Percentiles rank a stretch among this genome's conserved stretches.
Conservation (phyloP, 164 flowering plant genomes). For the Kalanchoe fedtschenkoi region DNA sequence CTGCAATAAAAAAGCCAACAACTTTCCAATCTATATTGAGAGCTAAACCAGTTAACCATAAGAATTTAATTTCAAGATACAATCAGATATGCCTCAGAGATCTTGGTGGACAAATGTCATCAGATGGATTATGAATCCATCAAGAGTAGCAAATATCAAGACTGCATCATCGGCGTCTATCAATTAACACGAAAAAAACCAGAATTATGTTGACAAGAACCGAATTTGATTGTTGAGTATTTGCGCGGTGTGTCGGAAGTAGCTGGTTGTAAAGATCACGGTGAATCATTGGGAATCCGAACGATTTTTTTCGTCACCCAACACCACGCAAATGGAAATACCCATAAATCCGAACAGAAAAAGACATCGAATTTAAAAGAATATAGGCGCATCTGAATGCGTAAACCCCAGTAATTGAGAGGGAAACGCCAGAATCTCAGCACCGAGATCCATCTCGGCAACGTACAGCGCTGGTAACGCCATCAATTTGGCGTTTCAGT, state of each 20-base stretch:
- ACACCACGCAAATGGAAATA: too few relatives aligned
- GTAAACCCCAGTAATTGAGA: neutral
- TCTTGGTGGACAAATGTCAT: slow-evolving; percentile 6
- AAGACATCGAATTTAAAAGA: neutral
- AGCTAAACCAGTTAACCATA: too few relatives aligned
- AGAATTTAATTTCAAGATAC: too few relatives aligned
- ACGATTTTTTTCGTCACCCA: too few relatives aligned
- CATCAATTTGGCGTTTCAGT: slow-evolving; percentile 23
- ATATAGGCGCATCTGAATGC: slow-evolving; percentile 35
- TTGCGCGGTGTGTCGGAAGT: too few relatives aligned
- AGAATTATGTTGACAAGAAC: neutral
- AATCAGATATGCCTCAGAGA: neutral
- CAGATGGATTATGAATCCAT: slow-evolving; percentile 1
- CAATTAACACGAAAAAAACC: too few relatives aligned
- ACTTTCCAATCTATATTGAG: too few relatives aligned
- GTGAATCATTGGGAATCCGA: too few relatives aligned
- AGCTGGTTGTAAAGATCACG: too few relatives aligned
- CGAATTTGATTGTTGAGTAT: too few relatives aligned
- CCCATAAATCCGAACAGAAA: too few relatives aligned
- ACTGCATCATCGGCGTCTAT: neutral
- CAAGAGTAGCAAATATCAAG: slow-evolving; percentile 3
- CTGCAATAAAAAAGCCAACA: too few relatives aligned
- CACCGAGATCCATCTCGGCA: slow-evolving; percentile 22
- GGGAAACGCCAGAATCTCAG: slow-evolving; percentile 29
- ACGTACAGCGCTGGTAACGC: slow-evolving; percentile 35